phyloP scores from a whole-genome alignment of 139 green algal species.

The Nannochloris sp. region DNA sequence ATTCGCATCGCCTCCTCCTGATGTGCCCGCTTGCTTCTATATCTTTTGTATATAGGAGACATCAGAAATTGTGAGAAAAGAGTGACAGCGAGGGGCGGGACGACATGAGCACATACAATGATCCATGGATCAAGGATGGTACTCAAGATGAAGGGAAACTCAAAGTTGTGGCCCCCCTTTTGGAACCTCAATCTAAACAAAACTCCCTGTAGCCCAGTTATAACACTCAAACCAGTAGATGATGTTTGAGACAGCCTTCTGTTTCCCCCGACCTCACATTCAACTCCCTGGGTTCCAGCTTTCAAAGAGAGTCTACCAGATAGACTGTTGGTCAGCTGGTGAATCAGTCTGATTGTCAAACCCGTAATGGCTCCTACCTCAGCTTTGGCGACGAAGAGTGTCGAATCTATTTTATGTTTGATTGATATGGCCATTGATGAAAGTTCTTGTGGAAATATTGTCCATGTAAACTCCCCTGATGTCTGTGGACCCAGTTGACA shows the following conservation, averaged over 20 bases:
- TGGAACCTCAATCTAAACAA: constrained; percentile 25
- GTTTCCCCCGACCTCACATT: constrained; percentile 31
- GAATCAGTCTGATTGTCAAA: constrained; percentile 9
- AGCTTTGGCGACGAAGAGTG: constrained; percentile 3
- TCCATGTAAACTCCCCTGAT: constrained; percentile 25
- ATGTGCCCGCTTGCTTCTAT: constrained; percentile 3
- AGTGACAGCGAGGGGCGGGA: constrained; percentile 21
- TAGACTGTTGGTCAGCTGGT: background rate
- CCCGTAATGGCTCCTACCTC: constrained; percentile 27
- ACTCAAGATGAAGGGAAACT: constrained; percentile 39
- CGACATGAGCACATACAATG: constrained; percentile 15
- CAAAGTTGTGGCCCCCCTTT: constrained; percentile 34
- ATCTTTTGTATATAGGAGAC: background rate
- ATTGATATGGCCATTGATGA: background rate
- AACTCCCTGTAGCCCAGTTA: constrained; percentile 24
- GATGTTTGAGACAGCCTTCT: constrained; percentile 18
- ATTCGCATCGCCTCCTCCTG: background rate
- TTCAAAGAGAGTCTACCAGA: constrained; percentile 7
- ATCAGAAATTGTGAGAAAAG: background rate
- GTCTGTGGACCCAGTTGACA: constrained; percentile 19
- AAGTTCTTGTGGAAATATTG: constrained; percentile 15
- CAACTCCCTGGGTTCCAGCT: constrained; percentile 17
- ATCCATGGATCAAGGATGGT: constrained; percentile 1
- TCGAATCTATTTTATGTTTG: background rate
- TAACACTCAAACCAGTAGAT: constrained; percentile 15